Evolutionary conservation across 2,329 filamentous ascomycete genomes (phyloP), one percentile per base, ranked within the genome.

Genomic region (Alternaria dauci): DNA sequence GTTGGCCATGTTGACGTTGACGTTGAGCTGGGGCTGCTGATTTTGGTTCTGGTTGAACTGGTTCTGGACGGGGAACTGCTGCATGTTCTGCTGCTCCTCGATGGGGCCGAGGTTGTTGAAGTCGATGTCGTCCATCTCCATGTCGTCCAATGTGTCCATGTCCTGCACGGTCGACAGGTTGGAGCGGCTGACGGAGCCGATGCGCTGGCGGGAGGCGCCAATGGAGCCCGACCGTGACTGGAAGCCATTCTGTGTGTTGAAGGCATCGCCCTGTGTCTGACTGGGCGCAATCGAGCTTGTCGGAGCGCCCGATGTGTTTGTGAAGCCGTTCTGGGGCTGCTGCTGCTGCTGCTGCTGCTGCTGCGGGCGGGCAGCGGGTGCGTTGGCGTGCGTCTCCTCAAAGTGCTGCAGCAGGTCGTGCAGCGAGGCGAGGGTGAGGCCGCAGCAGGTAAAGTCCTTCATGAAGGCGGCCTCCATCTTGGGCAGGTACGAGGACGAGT

Each of bases 381-480:
- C 86, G 65, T 91, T 89, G 16, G 93, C 94, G 79, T 99, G 95
- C 56, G 91, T 88, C 80, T 97, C 94, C 80, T 99, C 95, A 76
- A 97, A 99, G 79, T 99, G 95, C 76, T 97, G 93, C 47, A 99
- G 84, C 47, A 99, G 85, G 76, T 98, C 95, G 81, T 99, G 95
- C 69, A 99, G 87, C 52, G 94, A 96, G 25, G 94, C 91, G 68
- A 97, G 86, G 32, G 90, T 94, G 72, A 92, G 87, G 72, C 93
- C 93, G 81, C 95, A 99, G 82, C 95, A 99, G 53, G 91, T 91
- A 81, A 98, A 98, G 81, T 98, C 94, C 79, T 91, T 91, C 92
- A 98, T 96, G 79, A 97, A 99, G 75, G 94, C 95, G 63, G 94
- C 94, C 80, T 99, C 95, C 75, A 97, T 88, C 79, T 97, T 97